Percentiles rank a stretch among this genome's conserved stretches.
These are phyloP conservation scores for Aspergillus flavus DNA, from an alignment of 2,329 filamentous ascomycete genomes.

Conservation along the genomic window DNA sequence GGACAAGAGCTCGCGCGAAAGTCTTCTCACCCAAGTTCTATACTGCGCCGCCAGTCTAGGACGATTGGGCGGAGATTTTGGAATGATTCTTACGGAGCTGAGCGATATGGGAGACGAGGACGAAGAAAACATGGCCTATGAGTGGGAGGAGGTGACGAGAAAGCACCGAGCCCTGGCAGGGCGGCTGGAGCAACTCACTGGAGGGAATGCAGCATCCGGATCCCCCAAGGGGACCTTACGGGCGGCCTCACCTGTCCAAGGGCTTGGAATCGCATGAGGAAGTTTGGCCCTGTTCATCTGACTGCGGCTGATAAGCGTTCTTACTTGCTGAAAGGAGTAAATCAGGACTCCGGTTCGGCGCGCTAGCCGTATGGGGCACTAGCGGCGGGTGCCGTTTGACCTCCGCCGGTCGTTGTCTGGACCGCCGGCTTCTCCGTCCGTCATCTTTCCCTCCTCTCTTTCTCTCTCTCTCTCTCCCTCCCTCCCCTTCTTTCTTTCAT, in stretches of 20 bases:
- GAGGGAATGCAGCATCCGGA: conserved; percentile 20
- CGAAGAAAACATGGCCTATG: conserved; percentile 50
- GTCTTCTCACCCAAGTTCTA: conserved; percentile 85
- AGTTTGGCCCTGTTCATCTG: neutral
- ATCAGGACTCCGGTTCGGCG: conserved; percentile 4
- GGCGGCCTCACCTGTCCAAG: neutral
- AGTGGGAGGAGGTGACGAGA: conserved; percentile 89
- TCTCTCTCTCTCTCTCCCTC: conserved; percentile 3
- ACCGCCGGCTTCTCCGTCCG: conserved; percentile 15
- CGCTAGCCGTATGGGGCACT: conserved; percentile 19
- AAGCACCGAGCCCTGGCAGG: conserved; percentile 85
- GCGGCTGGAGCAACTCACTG: conserved; percentile 52
- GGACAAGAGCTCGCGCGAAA: conserved; percentile 80
- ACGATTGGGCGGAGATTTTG: conserved; percentile 88
- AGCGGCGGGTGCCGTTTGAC: conserved; percentile 17
- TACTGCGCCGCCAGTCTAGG: conserved; percentile 93
- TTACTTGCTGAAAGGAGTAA: conserved; percentile 13
- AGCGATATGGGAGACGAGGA: conserved; percentile 40
- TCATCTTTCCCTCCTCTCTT: conserved; percentile 14
- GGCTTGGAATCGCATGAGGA: neutral
- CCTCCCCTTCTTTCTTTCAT: neutral
- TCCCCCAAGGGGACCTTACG: conserved; percentile 4
- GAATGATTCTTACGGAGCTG: conserved; percentile 74
- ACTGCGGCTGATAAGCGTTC: neutral
- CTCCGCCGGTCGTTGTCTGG: conserved; percentile 22